Conservation (phyloP, 78 protist genomes). For the Polysphondylium violaceum region DNA sequence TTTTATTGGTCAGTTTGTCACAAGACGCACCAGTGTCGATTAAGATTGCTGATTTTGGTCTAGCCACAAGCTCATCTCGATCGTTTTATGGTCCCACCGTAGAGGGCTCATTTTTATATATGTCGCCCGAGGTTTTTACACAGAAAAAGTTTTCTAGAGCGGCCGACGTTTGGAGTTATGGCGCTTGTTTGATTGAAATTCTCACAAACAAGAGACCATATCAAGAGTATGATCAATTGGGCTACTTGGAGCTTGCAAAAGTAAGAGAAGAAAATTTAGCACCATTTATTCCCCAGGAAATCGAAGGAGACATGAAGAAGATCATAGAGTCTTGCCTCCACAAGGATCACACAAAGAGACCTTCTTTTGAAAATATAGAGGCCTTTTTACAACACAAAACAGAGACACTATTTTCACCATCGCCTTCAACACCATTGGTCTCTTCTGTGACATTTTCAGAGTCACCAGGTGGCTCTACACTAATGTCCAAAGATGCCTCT, state of each 20-base stretch:
- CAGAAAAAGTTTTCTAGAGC: constrained; percentile 77
- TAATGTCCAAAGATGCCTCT: too few species aligned
- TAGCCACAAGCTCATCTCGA: constrained; percentile 55
- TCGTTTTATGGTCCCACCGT: constrained; percentile 69
- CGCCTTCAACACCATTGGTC: too few species aligned
- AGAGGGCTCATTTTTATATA: constrained; percentile 59
- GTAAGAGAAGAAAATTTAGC: constrained; percentile 61
- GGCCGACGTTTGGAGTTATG: constrained; percentile 78
- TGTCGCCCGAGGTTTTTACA: constrained; percentile 71
- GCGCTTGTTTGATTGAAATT: constrained; percentile 76
- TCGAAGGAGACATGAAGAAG: constrained; percentile 49
- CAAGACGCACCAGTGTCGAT: constrained; percentile 63
- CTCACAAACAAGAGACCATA: constrained; percentile 62
- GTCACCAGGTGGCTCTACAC: too few species aligned
- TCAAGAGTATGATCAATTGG: constrained; percentile 66
- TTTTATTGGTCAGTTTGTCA: constrained; percentile 51
- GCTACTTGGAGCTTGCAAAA: constrained; percentile 63
- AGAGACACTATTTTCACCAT: neutral
- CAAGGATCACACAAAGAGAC: constrained; percentile 64
- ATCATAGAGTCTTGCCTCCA: constrained; percentile 62
- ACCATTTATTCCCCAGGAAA: constrained; percentile 52
- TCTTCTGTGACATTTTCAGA: too few species aligned
- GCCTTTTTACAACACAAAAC: constrained; percentile 29
- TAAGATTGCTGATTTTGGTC: constrained; percentile 74
- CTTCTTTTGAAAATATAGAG: constrained; percentile 68